Base-by-base conservation (phyloP, 441 rosid species). In the Populus hybrid region DNA sequence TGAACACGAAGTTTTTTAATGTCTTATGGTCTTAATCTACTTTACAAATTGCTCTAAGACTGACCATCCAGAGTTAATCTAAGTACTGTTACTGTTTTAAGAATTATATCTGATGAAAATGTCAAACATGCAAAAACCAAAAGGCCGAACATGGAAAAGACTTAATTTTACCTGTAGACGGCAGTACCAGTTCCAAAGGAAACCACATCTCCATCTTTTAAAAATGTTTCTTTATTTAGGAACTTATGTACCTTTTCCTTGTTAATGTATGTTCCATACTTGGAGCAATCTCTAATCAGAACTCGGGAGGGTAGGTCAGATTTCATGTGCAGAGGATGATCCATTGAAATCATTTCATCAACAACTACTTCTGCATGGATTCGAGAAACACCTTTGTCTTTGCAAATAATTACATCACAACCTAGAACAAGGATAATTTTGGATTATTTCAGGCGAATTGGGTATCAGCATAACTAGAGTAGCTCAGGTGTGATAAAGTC, bases 331-430 rank as follows among this genome's bases (percentile, higher is more conserved):
- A 61, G 72, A 30, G 82, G 69, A 28, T 24, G 30, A 70, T 80
- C 81, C 68, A 81, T 34, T 1, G 76, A 73, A 70, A 75, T 32
- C 86, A 90, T 86, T 79, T 86, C 86, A 79, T 90, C 92, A 23
- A 92, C 85, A 65, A 76, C 74, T 79, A 95, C 83, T 87, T 94
- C 95, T 0, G 97, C 92, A 82, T 94, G 99, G 82, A 89, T 79
- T 72, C 99, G 88, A 36, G 98, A 95, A 50, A 94, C 97, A 11
- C 97, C 99, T 82, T 89, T 95, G 85, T 94, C 97, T 82, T 89
- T 92, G 79, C 81, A 85, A 81, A 94, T 84, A 75, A 90, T 89
- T 46, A 95, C 71, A 82, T 95, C 97, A 77, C 99, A 95, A 76
- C 97, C 99, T 95, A 82, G 26, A 64, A 38, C 53, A 72, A 70